Percentiles rank a stretch among this genome's conserved stretches.
Evolutionary conservation across 1,139 yeast species (phyloP).

Genomic region (Yamadazyma epiphylla): DNA sequence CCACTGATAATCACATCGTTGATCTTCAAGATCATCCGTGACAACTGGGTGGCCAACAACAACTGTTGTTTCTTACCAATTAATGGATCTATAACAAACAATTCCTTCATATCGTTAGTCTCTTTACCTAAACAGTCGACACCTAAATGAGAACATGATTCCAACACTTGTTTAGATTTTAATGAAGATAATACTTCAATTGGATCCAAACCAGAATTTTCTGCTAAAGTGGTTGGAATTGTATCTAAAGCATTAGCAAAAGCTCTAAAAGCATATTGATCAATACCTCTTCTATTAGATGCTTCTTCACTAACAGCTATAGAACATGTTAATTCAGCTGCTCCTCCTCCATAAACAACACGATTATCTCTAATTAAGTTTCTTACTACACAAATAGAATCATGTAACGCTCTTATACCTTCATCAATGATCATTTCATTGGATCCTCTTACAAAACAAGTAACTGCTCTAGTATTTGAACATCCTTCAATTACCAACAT

Average conservation of each 20-base stretch:
- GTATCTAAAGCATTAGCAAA: slow-evolving; percentile 88
- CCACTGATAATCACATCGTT: slow-evolving; percentile 94
- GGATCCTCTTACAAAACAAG: slow-evolving; percentile 91
- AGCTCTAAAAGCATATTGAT: slow-evolving; percentile 96
- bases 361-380: slow-evolving; percentile 88
- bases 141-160: slow-evolving; percentile 69
- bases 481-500: slow-evolving; percentile 94
- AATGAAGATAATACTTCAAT: slow-evolving; percentile 82
- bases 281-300: slow-evolving; percentile 89
- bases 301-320: slow-evolving; percentile 90
- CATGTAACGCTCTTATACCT: slow-evolving; percentile 94
- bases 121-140: slow-evolving; percentile 92
- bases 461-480: slow-evolving; percentile 84
- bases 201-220: slow-evolving; percentile 92
- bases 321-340: slow-evolving; percentile 93
- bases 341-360: slow-evolving; percentile 98
- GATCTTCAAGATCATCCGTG: slow-evolving; percentile 95
- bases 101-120: slow-evolving; percentile 85
- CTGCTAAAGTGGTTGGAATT: slow-evolving; percentile 93
- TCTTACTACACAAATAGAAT: slow-evolving; percentile 95
- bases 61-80: slow-evolving; percentile 97
- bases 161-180: slow-evolving; percentile 81
- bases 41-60: slow-evolving; percentile 90
- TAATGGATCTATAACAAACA: slow-evolving; percentile 93
- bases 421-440: slow-evolving; percentile 98